Evolutionary conservation across 2,329 filamentous ascomycete genomes (phyloP).

Genomic region (Volutella citrinella): DNA sequence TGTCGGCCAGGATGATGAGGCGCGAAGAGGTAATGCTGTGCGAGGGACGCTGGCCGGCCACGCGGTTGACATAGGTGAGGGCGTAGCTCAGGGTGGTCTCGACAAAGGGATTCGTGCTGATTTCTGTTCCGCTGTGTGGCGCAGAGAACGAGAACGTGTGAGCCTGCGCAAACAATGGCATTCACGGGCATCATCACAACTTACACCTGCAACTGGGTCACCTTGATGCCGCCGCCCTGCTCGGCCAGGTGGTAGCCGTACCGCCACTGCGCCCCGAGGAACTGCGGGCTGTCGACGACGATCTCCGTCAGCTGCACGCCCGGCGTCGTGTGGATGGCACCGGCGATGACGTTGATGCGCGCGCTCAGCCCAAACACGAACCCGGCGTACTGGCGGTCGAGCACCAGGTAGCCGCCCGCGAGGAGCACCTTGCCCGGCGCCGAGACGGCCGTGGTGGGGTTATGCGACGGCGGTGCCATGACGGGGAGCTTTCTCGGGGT

Average conservation of each 20-base stretch:
- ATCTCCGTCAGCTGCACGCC: slow-evolving; percentile 70
- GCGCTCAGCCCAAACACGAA: slow-evolving; percentile 67
- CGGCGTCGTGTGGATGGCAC: slow-evolving; percentile 54
- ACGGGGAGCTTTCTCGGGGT: too few species aligned
- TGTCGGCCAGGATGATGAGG: slow-evolving; percentile 88
- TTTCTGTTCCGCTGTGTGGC: slow-evolving; percentile 40
- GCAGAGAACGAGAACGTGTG: slow-evolving; percentile 14
- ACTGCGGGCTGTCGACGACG: slow-evolving; percentile 88
- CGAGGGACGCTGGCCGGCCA: slow-evolving; percentile 33
- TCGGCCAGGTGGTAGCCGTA: slow-evolving; percentile 73
- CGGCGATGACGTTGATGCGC: slow-evolving; percentile 62
- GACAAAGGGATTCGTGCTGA: slow-evolving; percentile 74
- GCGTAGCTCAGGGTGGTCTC: slow-evolving; percentile 87
- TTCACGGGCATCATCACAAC: slow-evolving; percentile 40
- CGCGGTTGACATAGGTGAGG: slow-evolving; percentile 70
- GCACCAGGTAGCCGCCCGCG: slow-evolving; percentile 90
- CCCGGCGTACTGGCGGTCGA: slow-evolving; percentile 82
- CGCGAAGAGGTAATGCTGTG: slow-evolving; percentile 63
- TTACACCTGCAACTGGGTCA: slow-evolving; percentile 77
- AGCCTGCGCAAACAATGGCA: too few species aligned
- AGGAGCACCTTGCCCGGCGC: slow-evolving; percentile 95
- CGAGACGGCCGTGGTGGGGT: slow-evolving; percentile 63
- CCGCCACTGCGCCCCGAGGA: slow-evolving; percentile 80
- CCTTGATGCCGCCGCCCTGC: slow-evolving; percentile 74
- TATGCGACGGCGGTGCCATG: slow-evolving; percentile 18